Conservation (phyloP, 768 basidiomycete genomes). For the Asterophora lycoperdoides region DNA sequence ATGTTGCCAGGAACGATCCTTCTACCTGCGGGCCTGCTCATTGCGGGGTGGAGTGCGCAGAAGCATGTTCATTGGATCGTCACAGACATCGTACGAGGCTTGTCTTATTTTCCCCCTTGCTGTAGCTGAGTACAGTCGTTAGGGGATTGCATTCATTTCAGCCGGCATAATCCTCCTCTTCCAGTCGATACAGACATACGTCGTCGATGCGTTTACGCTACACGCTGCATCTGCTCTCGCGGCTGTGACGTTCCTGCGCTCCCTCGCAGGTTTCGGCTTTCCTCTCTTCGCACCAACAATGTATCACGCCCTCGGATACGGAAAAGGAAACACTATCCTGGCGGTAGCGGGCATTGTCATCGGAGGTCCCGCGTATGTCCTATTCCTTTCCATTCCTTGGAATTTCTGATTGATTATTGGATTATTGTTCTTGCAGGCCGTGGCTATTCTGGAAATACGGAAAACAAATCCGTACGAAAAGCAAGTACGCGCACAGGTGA, state of each 20-base stretch:
- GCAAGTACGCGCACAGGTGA: conserved; percentile 25
- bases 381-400: too few relatives aligned
- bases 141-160: conserved; percentile 58
- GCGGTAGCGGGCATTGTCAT: conserved; percentile 53
- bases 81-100: conserved; percentile 52
- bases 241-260: conserved; percentile 58
- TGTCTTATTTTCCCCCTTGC: background rate
- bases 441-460: conserved; percentile 34
- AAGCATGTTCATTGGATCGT: conserved; percentile 62
- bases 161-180: conserved; percentile 56
- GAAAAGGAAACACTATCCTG: conserved; percentile 64
- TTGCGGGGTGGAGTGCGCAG: conserved; percentile 69
- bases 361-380: conserved; percentile 54
- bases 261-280: conserved; percentile 68
- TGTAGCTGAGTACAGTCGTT: background rate
- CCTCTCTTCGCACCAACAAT: conserved; percentile 75
- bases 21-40: conserved; percentile 63
- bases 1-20: conserved; percentile 56
- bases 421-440: too few relatives aligned
- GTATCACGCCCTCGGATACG: conserved; percentile 62
- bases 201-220: conserved; percentile 63
- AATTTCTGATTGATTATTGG: too few relatives aligned
- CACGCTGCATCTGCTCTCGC: conserved; percentile 71
- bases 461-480: conserved; percentile 44
- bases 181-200: conserved; percentile 61